Conservation (phyloP, 306 rosid species). For the Quercus dentata region DNA sequence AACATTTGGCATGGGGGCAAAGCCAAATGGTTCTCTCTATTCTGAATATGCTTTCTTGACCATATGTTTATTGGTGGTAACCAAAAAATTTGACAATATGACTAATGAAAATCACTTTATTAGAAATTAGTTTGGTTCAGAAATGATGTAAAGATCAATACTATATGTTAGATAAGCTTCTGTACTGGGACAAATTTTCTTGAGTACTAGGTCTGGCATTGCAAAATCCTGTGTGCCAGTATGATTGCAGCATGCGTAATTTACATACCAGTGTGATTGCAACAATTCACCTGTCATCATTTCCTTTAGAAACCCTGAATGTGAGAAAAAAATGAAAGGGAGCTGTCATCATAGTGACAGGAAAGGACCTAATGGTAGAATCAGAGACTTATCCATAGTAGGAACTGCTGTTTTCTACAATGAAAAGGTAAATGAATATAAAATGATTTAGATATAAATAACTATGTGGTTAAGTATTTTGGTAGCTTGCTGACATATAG, state of each 20-base stretch:
- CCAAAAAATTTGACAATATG: not conserved
- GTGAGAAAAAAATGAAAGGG: too few species aligned
- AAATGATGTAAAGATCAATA: not conserved
- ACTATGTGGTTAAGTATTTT: too few species aligned
- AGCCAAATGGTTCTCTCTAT: not conserved
- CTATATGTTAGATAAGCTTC: not conserved
- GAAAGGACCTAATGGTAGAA: too few species aligned
- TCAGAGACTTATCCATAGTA: too few species aligned
- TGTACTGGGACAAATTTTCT: not conserved
- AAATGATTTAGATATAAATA: too few species aligned
- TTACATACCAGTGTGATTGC: not conserved
- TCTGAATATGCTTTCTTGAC: not conserved
- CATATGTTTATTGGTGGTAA: not conserved
- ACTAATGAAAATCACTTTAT: not conserved
- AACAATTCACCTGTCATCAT: not conserved
- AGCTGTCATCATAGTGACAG: too few species aligned
- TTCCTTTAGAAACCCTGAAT: not conserved
- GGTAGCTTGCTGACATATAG: too few species aligned
- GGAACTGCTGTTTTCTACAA: too few species aligned
- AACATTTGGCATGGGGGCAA: not conserved
- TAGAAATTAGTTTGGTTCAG: not conserved
- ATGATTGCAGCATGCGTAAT: not conserved
- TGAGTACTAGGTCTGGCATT: not conserved
- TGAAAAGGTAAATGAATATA: too few species aligned
- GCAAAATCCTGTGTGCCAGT: not conserved